Evolutionary conservation across 345 rosid genomes (phyloP).

Genomic region (Iberis pinnata): DNA sequence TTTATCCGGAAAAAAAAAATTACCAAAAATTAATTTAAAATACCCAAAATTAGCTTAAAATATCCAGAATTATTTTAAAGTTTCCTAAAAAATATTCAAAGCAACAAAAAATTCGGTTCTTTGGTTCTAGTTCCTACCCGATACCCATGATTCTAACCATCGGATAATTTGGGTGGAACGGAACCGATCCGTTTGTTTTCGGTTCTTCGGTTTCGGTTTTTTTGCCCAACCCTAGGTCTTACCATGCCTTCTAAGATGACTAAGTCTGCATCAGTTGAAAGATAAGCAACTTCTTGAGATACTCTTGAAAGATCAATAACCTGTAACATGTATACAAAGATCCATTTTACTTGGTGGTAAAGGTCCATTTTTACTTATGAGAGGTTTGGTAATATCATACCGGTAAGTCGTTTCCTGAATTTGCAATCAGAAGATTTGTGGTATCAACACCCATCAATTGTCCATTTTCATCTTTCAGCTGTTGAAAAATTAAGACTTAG

Average conservation of each 20-base stretch:
- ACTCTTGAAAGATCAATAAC: constrained; percentile 91
- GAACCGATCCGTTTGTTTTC: no score
- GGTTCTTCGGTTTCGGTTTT: no score
- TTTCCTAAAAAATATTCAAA: no score
- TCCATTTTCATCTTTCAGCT: constrained; percentile 87
- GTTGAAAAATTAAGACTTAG: constrained; percentile 29
- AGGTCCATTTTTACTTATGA: neutral
- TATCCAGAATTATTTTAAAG: no score
- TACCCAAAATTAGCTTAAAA: no score
- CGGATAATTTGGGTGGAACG: no score
- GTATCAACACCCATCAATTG: constrained; percentile 67
- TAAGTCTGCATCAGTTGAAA: constrained; percentile 78
- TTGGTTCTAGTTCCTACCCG: no score
- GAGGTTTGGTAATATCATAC: constrained; percentile 37
- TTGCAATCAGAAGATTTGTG: constrained; percentile 72
- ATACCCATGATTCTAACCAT: no score
- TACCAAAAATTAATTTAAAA: no score
- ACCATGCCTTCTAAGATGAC: constrained; percentile 99
- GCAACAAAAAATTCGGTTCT: no score
- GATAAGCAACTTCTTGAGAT: constrained; percentile 72
- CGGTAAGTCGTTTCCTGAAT: constrained; percentile 94
- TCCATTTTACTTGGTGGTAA: neutral
- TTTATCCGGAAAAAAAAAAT: no score
- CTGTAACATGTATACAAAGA: constrained; percentile 29
- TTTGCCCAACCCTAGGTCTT: no score